Evolutionary conservation across 2,329 filamentous ascomycete species (phyloP), one percentile per base, ranked within the genome.

Genomic region (Colletotrichum chlorophyti): DNA sequence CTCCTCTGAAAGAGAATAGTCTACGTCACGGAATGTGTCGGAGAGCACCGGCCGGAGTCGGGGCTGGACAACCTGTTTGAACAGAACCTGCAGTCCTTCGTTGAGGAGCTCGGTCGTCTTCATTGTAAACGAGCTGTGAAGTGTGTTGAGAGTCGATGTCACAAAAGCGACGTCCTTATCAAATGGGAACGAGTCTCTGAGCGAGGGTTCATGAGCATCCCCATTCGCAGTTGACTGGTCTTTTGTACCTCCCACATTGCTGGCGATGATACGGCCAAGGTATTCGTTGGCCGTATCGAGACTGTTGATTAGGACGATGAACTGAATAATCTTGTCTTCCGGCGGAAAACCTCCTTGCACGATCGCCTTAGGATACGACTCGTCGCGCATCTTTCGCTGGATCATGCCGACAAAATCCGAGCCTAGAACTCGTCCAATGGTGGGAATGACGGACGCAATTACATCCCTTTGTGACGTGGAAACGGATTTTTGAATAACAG

Each of bases 351-450:
- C 90, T 34, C 93, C 93, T 71, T 92, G 88, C 1, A 93, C 84
- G 0, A 86, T 78, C 2, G 91, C 82, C 68, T 90, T 91, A 0
- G 94, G 95, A 69, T 97, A 98, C 61, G 89, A 90, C 73, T 99
- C 95, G 70, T 98, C 93, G 40, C 93, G 87, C 95, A 99, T 98
- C 75, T 96, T 97, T 58, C 94, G 89, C 72, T 98, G 94, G 34
- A 97, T 88, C 93, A 99, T 97, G 67, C 92, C 91, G 64, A 98
- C 88, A 70, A 98, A 99, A 72, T 99, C 95, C 4, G 88, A 87
- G 26, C 90, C 87, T 4, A 99, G 83, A 1, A 99, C 88, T 29
- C 92, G 86, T 15, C 89, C 86, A 5, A 98, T 80, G 0, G 88
- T 90, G 2, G 93, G 90, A 23, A 97, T 77, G 6, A 96, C 90